These are phyloP conservation scores for Russula griseocarnosa DNA, from an alignment of 768 basidiomycete species.

Conservation along the genomic window DNA sequence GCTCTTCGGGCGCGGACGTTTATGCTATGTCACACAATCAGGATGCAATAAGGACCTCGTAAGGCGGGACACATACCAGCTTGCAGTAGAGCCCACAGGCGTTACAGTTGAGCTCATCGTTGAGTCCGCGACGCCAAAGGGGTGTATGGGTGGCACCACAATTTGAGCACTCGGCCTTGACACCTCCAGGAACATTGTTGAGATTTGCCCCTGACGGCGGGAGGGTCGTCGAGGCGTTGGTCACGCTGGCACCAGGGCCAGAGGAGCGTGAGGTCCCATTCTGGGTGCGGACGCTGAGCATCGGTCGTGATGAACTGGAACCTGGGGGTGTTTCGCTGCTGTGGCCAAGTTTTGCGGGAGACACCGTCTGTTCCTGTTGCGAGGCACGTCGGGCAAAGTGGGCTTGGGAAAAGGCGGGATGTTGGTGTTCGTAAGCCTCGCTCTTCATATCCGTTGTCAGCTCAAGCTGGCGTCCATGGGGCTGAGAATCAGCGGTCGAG, in stretches of 20 bases:
- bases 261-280: slow-evolving; percentile 43
- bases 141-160: slow-evolving; percentile 88
- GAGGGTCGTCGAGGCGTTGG: slow-evolving; percentile 27
- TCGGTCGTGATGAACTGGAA: slow-evolving; percentile 6
- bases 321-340: slow-evolving; percentile 8
- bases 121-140: slow-evolving; percentile 79
- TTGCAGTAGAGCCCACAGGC: slow-evolving; percentile 88
- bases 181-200: slow-evolving; percentile 50
- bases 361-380: slow-evolving; percentile 47
- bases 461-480: slow-evolving; percentile 29
- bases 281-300: slow-evolving; percentile 25
- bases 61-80: slow-evolving; percentile 47
- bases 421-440: slow-evolving; percentile 29
- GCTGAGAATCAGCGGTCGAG: slow-evolving; percentile 9
- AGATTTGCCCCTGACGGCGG: slow-evolving; percentile 28
- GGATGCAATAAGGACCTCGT: slow-evolving; percentile 9
- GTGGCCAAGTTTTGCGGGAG: slow-evolving; percentile 57
- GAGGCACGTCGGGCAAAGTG: slow-evolving; percentile 43
- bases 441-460: slow-evolving; percentile 30
- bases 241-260: slow-evolving; percentile 57
- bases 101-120: slow-evolving; percentile 87
- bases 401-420: slow-evolving; percentile 36
- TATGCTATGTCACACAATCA: slow-evolving; percentile 49
- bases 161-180: slow-evolving; percentile 83
- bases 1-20: slow-evolving; percentile 82